phyloP scores from a whole-genome alignment of 805 yeast species.

The Saccharomycopsis selenospora region DNA sequence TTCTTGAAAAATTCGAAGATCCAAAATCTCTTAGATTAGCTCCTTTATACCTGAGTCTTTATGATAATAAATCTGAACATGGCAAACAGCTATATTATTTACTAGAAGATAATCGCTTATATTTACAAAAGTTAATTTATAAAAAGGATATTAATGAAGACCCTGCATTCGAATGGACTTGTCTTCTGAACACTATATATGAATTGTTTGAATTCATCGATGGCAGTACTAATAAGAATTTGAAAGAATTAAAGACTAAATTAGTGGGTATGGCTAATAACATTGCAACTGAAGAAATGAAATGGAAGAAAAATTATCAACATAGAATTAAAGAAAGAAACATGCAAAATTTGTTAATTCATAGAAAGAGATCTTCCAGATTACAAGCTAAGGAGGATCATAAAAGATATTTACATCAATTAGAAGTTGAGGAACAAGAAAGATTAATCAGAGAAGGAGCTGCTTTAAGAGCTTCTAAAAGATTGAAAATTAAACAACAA shows the following conservation, averaged over 20 bases:
- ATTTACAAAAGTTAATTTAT: slow-evolving; percentile 30
- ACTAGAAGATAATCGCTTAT: slow-evolving; percentile 47
- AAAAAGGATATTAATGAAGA: slow-evolving; percentile 31
- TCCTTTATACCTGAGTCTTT: slow-evolving; percentile 26
- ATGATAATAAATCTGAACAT: slow-evolving; percentile 13
- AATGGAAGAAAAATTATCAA: slow-evolving; percentile 45
- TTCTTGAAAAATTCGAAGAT: slow-evolving; percentile 35
- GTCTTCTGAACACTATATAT: slow-evolving; percentile 39
- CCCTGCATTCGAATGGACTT: slow-evolving; percentile 34
- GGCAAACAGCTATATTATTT: slow-evolving; percentile 33
- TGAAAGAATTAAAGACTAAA: slow-evolving; percentile 28
- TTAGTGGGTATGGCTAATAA: slow-evolving; percentile 30
- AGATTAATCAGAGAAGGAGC: slow-evolving; percentile 16
- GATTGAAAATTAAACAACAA: slow-evolving; percentile 16
- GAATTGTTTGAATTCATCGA: slow-evolving; percentile 33
- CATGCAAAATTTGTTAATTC: slow-evolving; percentile 53
- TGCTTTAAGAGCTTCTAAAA: slow-evolving; percentile 19
- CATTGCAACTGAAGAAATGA: slow-evolving; percentile 39
- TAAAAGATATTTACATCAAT: slow-evolving; percentile 37
- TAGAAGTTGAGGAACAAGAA: slow-evolving; percentile 23
- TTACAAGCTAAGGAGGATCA: slow-evolving; percentile 64
- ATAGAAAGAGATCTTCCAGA: slow-evolving; percentile 69
- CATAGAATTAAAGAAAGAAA: slow-evolving; percentile 57
- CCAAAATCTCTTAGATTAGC: slow-evolving; percentile 28
- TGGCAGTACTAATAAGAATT: slow-evolving; percentile 22